Base-by-base conservation (phyloP, 257 asterid genomes). In the Orobanche coerulescens region DNA sequence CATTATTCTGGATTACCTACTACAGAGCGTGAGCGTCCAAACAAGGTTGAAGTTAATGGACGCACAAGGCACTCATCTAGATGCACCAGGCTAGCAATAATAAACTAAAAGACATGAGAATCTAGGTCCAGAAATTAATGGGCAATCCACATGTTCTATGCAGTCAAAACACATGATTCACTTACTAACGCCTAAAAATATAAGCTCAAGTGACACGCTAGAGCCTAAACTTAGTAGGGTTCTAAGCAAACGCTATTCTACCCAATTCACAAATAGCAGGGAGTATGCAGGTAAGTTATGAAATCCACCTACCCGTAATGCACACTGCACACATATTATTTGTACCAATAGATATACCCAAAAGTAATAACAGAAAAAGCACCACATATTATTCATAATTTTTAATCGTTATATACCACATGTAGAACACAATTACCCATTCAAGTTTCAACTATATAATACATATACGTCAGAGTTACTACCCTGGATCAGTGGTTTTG, bases 71-170 rank as follows among this genome's bases (percentile, higher is more conserved):
- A 51, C 76, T 70, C 75, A 58, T 62, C 69, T 77, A 77, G 76
- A 74, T 62, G 71, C 69, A 63, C 67, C 77, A 67, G 62, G 68
- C 77, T 73, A 73, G 75, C 70, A 70, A 70, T 75, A 71, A 67
- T 58, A 70, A 62, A 69, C 79, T 77, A 71, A 64, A n/a, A n/a
- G n/a, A 39, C 71, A 68, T 53, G 67, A 71, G 75, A 59, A 62
- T 13, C 68, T 26, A 25, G 25, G 50, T 14, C 67, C 64, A 64
- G 30, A 42, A 40, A 65, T 19, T 11, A 58, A 40, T 5, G 26
- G 52, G 16, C 65, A 58, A 65, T 14, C 64, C 60, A 73, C 15
- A 55, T 55, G 24, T 23, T 1, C 26, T 37, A 25, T 18, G 62
- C 0, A 5, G 26, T 24, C 26, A 34, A 52, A 11, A 9, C 51